These are phyloP conservation scores for Verticillium klebahnii DNA, from an alignment of 2,329 filamentous ascomycete genomes.

Conservation along the genomic window DNA sequence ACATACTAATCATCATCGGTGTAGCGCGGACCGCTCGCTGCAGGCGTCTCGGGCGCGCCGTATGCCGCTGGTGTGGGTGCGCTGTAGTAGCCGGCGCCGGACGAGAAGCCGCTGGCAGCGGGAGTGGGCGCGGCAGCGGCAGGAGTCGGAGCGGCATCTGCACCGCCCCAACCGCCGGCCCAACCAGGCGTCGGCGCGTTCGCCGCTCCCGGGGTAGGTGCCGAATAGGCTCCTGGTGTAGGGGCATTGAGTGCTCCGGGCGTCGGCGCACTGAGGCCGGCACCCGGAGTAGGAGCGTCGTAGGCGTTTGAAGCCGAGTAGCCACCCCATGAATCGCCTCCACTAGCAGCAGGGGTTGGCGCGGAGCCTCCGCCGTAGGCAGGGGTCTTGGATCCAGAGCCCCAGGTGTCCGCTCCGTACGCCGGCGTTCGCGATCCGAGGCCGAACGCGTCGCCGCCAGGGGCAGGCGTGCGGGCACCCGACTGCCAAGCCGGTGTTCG, in stretches of 20 bases:
- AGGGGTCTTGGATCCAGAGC: constrained; percentile 71
- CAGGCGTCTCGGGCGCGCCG: constrained; percentile 55
- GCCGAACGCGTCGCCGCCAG: constrained; percentile 45
- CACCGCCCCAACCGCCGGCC: constrained; percentile 50
- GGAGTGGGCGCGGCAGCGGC: constrained; percentile 65
- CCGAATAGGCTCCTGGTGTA: constrained; percentile 65
- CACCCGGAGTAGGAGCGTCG: constrained; percentile 66
- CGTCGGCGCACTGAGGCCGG: constrained; percentile 53
- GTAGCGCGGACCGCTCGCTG: constrained; percentile 52
- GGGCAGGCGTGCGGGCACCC: constrained; percentile 65
- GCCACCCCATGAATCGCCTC: constrained; percentile 57
- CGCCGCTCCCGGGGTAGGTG: constrained; percentile 55
- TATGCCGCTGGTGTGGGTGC: constrained; percentile 64
- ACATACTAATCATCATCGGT: constrained; percentile 42
- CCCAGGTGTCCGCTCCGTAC: constrained; percentile 60
- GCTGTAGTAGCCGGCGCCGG: constrained; percentile 44
- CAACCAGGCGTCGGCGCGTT: constrained; percentile 66
- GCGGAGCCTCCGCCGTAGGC: constrained; percentile 57
- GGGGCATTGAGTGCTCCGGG: constrained; percentile 63
- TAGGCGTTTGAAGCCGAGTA: constrained; percentile 48
- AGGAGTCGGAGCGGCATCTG: constrained; percentile 63
- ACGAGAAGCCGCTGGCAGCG: constrained; percentile 51
- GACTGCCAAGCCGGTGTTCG: constrained; percentile 77
- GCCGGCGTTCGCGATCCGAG: constrained; percentile 66
- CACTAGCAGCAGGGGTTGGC: constrained; percentile 54